These are phyloP conservation scores for Yamadazyma paraphyllophila DNA, from an alignment of 805 yeast genomes.

Conservation along the genomic window DNA sequence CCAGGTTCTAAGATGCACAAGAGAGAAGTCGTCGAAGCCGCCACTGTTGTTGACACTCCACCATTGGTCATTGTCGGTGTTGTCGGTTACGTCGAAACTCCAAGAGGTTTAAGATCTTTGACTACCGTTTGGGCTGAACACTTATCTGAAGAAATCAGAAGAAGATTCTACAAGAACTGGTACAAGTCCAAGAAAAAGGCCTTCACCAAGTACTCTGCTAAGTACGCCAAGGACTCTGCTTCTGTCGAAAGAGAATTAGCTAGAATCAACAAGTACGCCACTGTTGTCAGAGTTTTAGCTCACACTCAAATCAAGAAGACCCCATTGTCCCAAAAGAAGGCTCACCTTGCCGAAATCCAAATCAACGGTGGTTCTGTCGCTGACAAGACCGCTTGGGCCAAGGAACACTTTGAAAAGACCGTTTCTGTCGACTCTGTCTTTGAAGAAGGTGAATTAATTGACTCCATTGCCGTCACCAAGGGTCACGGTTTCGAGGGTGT, in stretches of 20 bases:
- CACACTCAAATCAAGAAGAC: constrained; percentile 99
- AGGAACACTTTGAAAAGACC: constrained; percentile 98
- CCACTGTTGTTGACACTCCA: constrained; percentile 98
- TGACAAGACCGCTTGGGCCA: constrained; percentile 98
- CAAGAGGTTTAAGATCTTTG: constrained; percentile 99
- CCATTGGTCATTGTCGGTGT: constrained; percentile 99
- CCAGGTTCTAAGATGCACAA: constrained; percentile 99
- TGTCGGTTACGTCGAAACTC: constrained; percentile 99
- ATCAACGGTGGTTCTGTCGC: constrained; percentile 98
- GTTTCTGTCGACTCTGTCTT: constrained; percentile 93
- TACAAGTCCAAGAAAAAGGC: constrained; percentile 99
- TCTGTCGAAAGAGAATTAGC: constrained; percentile 94
- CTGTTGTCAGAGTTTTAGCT: constrained; percentile 97
- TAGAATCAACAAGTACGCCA: constrained; percentile 96
- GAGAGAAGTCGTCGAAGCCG: constrained; percentile 99
- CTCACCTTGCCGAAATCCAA: constrained; percentile 99
- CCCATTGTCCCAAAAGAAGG: constrained; percentile 98
- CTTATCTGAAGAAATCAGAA: constrained; percentile 97
- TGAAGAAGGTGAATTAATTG: constrained; percentile 98
- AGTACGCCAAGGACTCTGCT: constrained; percentile 90
- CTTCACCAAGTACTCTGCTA: constrained; percentile 99
- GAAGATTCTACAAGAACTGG: constrained; percentile 99
- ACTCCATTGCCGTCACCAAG: constrained; percentile 98
- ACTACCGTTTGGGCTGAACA: constrained; percentile 99
- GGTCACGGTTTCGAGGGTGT: constrained; percentile 99